Evolutionary conservation across 352 stramenopile genomes (phyloP).

Genomic region (Phytophthora quininea): DNA sequence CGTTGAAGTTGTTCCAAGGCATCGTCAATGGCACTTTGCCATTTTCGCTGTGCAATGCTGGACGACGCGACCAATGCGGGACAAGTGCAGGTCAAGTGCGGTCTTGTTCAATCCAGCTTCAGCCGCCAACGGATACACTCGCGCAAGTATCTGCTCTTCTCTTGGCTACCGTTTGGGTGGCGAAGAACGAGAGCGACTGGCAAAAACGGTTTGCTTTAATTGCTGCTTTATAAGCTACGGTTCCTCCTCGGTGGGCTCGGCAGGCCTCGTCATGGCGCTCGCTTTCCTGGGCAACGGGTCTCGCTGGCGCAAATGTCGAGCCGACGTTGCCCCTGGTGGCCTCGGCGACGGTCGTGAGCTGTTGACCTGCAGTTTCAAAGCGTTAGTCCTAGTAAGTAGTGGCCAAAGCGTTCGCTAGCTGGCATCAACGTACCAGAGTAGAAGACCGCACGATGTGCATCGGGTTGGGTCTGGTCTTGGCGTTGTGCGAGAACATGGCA

Average conservation of each 20-base stretch:
- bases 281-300: slow-evolving; percentile 10
- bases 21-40: too few relatives aligned
- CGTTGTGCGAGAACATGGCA: slow-evolving; percentile 75
- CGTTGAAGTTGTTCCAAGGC: slow-evolving; percentile 23
- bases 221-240: slow-evolving; percentile 4
- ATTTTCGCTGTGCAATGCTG: background rate
- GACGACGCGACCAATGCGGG: too few relatives aligned
- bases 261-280: slow-evolving; percentile 23
- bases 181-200: background rate
- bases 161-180: background rate
- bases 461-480: slow-evolving; percentile 40
- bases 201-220: background rate
- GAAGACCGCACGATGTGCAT: slow-evolving; percentile 13
- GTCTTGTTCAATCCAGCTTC: slow-evolving; percentile 3
- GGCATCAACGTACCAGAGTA: slow-evolving; percentile 19
- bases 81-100: background rate
- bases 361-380: slow-evolving; percentile 17
- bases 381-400: slow-evolving; percentile 13
- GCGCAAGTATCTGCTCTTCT: background rate
- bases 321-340: slow-evolving; percentile 16
- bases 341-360: slow-evolving; percentile 28
- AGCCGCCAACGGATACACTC: slow-evolving; percentile 15
- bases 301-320: slow-evolving; percentile 13
- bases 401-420: background rate
- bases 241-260: slow-evolving; percentile 24